These are phyloP conservation scores for Corylus avellana DNA, from an alignment of 306 rosid genomes.

Conservation along the genomic window DNA sequence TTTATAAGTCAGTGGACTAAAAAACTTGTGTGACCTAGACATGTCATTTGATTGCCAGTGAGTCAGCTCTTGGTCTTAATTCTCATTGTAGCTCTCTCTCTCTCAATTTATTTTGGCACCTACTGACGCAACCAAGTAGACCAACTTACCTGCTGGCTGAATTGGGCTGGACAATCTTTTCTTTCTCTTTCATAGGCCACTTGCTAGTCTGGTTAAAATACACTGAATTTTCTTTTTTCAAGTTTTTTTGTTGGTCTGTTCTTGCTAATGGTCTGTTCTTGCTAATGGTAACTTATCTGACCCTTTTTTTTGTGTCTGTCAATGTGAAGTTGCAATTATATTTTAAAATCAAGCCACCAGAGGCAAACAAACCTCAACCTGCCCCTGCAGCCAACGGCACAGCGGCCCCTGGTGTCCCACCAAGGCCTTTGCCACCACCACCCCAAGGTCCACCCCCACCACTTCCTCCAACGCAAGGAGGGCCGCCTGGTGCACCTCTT, in stretches of 20 bases:
- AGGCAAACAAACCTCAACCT: conserved; percentile 78
- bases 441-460: conserved; percentile 86
- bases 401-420: conserved; percentile 78
- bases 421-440: conserved; percentile 87
- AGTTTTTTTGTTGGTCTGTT: neutral
- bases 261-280: neutral
- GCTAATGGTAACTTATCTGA: conserved; percentile 20
- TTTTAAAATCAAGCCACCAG: conserved; percentile 85
- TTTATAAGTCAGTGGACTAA: neutral
- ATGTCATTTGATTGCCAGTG: neutral
- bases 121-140: neutral
- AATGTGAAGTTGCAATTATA: conserved; percentile 84
- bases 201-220: neutral
- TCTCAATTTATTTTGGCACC: neutral
- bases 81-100: neutral
- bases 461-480: conserved; percentile 75
- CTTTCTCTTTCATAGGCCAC: neutral
- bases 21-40: neutral
- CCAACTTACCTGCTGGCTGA: neutral
- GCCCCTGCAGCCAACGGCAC: conserved; percentile 65
- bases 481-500: conserved; percentile 59
- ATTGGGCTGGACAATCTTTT: neutral
- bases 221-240: neutral
- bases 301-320: conserved; percentile 11
- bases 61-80: neutral